These are phyloP conservation scores for Ophiosphaerella herpotricha DNA, from an alignment of 2,329 filamentous ascomycete genomes.

Conservation along the genomic window DNA sequence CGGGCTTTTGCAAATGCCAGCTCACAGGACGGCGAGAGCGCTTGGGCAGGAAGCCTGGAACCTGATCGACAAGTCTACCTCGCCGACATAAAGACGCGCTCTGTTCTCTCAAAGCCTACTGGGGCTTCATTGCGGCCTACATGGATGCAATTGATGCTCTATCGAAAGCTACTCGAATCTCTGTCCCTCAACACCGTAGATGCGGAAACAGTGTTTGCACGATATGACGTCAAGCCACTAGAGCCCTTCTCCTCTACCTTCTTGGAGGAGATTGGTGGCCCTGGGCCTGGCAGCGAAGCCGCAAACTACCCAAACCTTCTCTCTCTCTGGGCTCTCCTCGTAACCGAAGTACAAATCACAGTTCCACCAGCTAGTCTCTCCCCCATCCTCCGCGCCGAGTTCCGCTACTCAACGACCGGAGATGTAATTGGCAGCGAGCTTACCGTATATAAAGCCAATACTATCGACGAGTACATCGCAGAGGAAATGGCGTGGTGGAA, in stretches of 20 bases:
- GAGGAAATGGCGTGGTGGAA: constrained; percentile 87
- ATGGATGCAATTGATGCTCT: constrained; percentile 85
- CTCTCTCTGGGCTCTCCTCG: constrained; percentile 67
- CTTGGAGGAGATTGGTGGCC: constrained; percentile 70
- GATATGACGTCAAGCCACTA: constrained; percentile 71
- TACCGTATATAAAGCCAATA: constrained; percentile 68
- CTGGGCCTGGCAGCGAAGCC: constrained; percentile 57
- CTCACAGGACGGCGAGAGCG: not conserved
- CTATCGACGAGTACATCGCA: constrained; percentile 68
- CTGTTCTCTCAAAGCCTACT: constrained; percentile 65
- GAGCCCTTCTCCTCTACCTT: constrained; percentile 77
- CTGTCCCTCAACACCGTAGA: constrained; percentile 74
- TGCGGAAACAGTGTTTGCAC: constrained; percentile 68
- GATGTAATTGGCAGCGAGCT: constrained; percentile 61
- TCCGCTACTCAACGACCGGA: constrained; percentile 54
- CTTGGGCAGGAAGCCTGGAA: constrained; percentile 10
- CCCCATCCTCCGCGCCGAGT: constrained; percentile 63
- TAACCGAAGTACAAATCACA: constrained; percentile 58
- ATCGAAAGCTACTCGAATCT: constrained; percentile 79
- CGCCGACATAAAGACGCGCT: constrained; percentile 86
- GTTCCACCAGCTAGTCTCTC: constrained; percentile 55
- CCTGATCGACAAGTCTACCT: constrained; percentile 65
- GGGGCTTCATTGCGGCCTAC: constrained; percentile 72
- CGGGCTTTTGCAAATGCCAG: constrained; percentile 28
- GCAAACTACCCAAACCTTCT: constrained; percentile 63